Base-by-base conservation (phyloP, 2,329 filamentous ascomycete species). In the Scedosporium dehoogii region DNA sequence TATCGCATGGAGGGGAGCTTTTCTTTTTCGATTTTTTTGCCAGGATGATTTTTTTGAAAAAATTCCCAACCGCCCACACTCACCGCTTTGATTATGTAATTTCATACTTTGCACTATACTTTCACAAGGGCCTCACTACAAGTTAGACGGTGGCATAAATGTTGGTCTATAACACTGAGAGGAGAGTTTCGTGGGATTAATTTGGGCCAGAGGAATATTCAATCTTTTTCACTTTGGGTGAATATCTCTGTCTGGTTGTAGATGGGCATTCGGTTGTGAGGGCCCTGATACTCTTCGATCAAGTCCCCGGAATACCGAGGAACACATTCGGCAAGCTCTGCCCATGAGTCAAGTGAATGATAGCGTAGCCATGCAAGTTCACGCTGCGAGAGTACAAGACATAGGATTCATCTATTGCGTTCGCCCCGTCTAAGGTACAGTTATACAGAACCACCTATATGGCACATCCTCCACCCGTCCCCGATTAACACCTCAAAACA, bases 371-470 rank as follows among this genome's bases (percentile, higher is more conserved):
- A 55, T 55, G 21, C 7, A 25, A 55, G 23, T 25, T 21, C 12
- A 27, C 23, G 23, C 6, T 7, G 21, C 21, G 12, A 55, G 18
- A 55, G 51, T 23, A 46, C 42, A 25, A 25, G 48, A 27, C n/a
- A 68, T 68, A 65, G 65, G 66, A 66, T 38, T 38, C 10, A 38
- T 76, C 73, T 76, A 75, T 74, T 74, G 68, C 68, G 67, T 70
- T 68, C 68, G 68, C 33, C 66, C 67, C 66, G 64, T 76, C 73
- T 74, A 74, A 70, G 69, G 70, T 70, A 72, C 38, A 77, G 73
- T 75, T 77, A 71, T 77, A 77, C 75, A 76, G 68, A 70, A 70
- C 66, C 64, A 63, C 69, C 69, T 68, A 70, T 66, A 68, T 70
- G 68, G 69, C 69, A 72, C 68, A 72, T 62, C 57, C 59, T 66